phyloP scores from a whole-genome alignment of 2,329 filamentous ascomycete species.

The Piedraia hortae region DNA sequence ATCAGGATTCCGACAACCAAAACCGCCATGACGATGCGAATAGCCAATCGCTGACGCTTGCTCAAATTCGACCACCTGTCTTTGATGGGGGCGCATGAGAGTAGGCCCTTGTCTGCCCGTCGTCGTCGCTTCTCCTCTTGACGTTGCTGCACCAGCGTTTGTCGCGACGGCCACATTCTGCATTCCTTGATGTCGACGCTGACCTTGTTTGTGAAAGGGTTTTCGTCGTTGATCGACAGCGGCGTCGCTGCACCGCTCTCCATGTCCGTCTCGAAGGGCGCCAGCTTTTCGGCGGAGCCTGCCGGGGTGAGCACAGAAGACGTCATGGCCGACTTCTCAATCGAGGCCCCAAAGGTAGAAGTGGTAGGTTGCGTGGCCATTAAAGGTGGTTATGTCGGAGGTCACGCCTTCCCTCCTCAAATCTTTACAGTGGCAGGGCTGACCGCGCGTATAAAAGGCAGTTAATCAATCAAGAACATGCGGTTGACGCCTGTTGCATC shows the following conservation, averaged over 20 bases:
- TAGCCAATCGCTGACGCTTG: slow-evolving; percentile 18
- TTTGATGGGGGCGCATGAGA: slow-evolving; percentile 8
- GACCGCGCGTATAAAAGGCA: too few relatives aligned
- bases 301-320: too few relatives aligned
- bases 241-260: slow-evolving; percentile 9
- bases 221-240: slow-evolving; percentile 10
- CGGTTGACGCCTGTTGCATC: too few relatives aligned
- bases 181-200: slow-evolving; percentile 21
- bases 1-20: slow-evolving; percentile 20
- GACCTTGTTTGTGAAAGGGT: slow-evolving; percentile 15
- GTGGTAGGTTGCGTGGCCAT: too few relatives aligned
- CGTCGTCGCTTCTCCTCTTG: slow-evolving; percentile 12
- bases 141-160: slow-evolving; percentile 19
- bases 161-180: slow-evolving; percentile 24
- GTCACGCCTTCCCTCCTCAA: too few relatives aligned
- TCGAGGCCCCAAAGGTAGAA: slow-evolving; percentile 19
- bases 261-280: slow-evolving; percentile 16
- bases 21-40: slow-evolving; percentile 19
- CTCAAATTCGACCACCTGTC: slow-evolving; percentile 14
- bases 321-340: too few relatives aligned
- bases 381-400: too few relatives aligned
- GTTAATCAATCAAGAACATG: too few relatives aligned
- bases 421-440: too few relatives aligned
- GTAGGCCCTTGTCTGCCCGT: slow-evolving; percentile 12
- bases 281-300: too few relatives aligned